Evolutionary conservation across 2,329 filamentous ascomycete genomes (phyloP).

Genomic region (Cladosporium oxysporum): DNA sequence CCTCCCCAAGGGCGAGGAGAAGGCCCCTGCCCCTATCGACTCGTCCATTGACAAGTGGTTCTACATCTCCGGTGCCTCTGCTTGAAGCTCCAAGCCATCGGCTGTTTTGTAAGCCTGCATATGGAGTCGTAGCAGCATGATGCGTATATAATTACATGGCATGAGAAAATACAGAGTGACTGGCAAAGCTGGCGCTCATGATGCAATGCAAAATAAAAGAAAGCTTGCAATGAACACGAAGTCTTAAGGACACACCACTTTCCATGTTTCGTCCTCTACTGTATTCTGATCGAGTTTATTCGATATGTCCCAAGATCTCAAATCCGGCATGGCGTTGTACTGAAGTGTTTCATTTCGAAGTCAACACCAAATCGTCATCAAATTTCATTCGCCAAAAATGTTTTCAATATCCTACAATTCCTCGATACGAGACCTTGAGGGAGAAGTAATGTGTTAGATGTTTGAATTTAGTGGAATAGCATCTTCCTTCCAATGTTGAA

Average conservation of each 20-base stretch:
- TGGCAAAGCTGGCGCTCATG: neutral
- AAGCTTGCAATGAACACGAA: slow-evolving; percentile 17
- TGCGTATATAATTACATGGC: slow-evolving; percentile 6
- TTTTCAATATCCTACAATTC: neutral
- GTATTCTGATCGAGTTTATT: neutral
- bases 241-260: neutral
- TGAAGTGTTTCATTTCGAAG: neutral
- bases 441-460: neutral
- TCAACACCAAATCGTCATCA: neutral
- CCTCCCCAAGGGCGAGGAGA: slow-evolving; percentile 77
- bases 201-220: slow-evolving; percentile 13
- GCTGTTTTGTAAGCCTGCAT: slow-evolving; percentile 10
- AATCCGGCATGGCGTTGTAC: neutral
- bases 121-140: neutral
- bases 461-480: neutral
- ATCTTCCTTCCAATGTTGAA: neutral
- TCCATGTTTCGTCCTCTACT: neutral
- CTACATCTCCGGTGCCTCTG: slow-evolving; percentile 93
- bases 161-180: slow-evolving; percentile 1
- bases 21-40: slow-evolving; percentile 85
- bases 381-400: neutral
- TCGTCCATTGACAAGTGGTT: slow-evolving; percentile 99
- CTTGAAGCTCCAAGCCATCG: slow-evolving; percentile 35
- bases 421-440: neutral
- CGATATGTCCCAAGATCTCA: neutral